A percentile compares a stretch with the other conserved stretches of the same genome.
Conservation (phyloP, 2,329 filamentous ascomycete genomes). For the Penicillium sp. region DNA sequence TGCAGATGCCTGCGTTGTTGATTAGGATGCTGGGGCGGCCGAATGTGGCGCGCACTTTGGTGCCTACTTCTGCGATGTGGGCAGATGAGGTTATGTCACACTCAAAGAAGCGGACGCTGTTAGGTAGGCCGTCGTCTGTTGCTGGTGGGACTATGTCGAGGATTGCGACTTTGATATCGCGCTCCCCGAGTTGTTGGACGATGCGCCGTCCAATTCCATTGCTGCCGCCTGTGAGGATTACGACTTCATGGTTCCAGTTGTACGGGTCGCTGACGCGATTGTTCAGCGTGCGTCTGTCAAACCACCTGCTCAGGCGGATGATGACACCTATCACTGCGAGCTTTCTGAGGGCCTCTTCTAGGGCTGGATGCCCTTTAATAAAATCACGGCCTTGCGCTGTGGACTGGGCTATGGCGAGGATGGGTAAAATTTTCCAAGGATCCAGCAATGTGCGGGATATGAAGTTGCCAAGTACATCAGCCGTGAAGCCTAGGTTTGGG, state of each 20-base stretch:
- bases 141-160: conserved; percentile 54
- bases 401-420: conserved; percentile 63
- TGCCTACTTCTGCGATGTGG: conserved; percentile 54
- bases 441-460: conserved; percentile 63
- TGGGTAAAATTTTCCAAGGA: conserved; percentile 62
- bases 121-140: conserved; percentile 30
- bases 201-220: conserved; percentile 69
- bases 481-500: conserved; percentile 49
- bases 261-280: conserved; percentile 40
- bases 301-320: conserved; percentile 50
- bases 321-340: conserved; percentile 56
- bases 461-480: conserved; percentile 59
- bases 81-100: conserved; percentile 66
- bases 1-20: conserved; percentile 41
- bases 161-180: conserved; percentile 66
- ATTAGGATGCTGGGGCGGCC: conserved; percentile 66
- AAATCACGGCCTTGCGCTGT: conserved; percentile 61
- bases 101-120: conserved; percentile 63
- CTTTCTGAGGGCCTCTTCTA: conserved; percentile 54
- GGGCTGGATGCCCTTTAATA: conserved; percentile 52
- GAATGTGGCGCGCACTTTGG: conserved; percentile 54
- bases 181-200: conserved; percentile 64
- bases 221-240: conserved; percentile 72
- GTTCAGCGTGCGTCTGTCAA: conserved; percentile 53
- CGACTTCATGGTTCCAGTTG: conserved; percentile 65